These are phyloP conservation scores for Cystobasidium slooffiae DNA, from an alignment of 1,284 basidiomycete genomes.

Conservation along the genomic window DNA sequence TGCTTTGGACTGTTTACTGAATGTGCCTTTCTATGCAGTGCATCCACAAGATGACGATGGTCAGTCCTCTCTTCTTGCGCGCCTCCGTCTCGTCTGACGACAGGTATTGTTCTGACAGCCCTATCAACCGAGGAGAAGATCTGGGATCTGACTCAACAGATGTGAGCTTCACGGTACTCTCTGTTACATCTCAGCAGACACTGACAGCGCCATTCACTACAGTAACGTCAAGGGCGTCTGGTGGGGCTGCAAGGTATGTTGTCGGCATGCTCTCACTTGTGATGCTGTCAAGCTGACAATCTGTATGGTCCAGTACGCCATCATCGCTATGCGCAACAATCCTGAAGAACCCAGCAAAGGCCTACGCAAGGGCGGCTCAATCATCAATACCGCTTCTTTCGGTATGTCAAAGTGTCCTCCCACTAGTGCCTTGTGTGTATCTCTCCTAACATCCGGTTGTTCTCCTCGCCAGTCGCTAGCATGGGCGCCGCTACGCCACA, in stretches of 20 bases:
- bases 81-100: neutral
- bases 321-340: slow-evolving; percentile 92
- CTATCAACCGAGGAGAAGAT: slow-evolving; percentile 93
- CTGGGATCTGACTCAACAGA: slow-evolving; percentile 64
- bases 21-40: slow-evolving; percentile 17
- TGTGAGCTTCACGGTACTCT: slow-evolving; percentile 44
- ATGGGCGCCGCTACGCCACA: slow-evolving; percentile 35
- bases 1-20: neutral
- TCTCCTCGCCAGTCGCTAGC: slow-evolving; percentile 30
- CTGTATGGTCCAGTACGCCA: slow-evolving; percentile 69
- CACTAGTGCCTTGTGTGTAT: no score
- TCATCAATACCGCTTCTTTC: slow-evolving; percentile 97
- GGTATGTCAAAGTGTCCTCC: slow-evolving; percentile 61
- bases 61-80: no score
- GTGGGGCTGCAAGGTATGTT: slow-evolving; percentile 78
- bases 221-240: slow-evolving; percentile 98
- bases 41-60: slow-evolving; percentile 42
- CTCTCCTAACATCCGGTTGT: slow-evolving; percentile 2
- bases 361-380: slow-evolving; percentile 81
- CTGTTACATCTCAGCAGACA: slow-evolving; percentile 9
- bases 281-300: neutral
- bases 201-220: slow-evolving; percentile 66
- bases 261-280: neutral
- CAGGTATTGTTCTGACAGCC: slow-evolving; percentile 58
- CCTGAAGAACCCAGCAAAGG: slow-evolving; percentile 77